phyloP scores from a whole-genome alignment of 148 eudicot species.

The Diospyros kaki region DNA sequence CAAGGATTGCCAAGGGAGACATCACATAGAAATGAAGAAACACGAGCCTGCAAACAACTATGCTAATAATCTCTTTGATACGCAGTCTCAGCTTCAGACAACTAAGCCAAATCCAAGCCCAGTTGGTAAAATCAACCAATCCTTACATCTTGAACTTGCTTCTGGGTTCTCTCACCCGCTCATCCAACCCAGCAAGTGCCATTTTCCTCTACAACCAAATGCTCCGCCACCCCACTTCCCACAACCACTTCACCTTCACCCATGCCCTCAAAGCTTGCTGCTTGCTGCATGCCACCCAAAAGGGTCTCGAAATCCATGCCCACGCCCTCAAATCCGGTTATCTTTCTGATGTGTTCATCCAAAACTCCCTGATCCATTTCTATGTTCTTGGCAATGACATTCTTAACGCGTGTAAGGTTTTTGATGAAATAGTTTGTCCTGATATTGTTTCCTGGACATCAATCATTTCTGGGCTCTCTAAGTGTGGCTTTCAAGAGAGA shows the following conservation, averaged over 20 bases:
- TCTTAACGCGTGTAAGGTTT: conserved; percentile 15
- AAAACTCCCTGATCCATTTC: conserved; percentile 19
- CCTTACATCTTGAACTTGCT: conserved; percentile 19
- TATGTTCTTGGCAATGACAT: conserved; percentile 8
- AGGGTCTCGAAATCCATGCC: conserved; percentile 25
- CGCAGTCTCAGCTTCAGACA: conserved; percentile 11
- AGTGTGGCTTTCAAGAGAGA: conserved; percentile 15
- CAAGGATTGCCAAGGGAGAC: no score
- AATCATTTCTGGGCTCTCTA: conserved; percentile 21
- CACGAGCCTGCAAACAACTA: not conserved
- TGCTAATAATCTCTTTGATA: not conserved
- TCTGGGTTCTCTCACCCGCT: conserved; percentile 6
- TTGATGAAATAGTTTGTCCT: conserved; percentile 10
- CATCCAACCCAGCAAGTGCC: conserved; percentile 14
- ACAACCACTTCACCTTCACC: conserved; percentile 26
- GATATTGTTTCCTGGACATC: conserved; percentile 30
- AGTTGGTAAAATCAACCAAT: conserved; percentile 1
- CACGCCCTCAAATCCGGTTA: conserved; percentile 15
- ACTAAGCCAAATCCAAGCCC: conserved; percentile 21
- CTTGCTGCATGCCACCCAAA: not conserved
- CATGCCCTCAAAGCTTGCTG: conserved; percentile 22
- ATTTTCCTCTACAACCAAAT: conserved; percentile 21
- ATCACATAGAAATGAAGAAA: no score
- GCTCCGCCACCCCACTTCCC: conserved; percentile 19
- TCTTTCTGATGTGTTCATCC: conserved; percentile 16